Percentiles rank a stretch among this genome's conserved stretches.
Conservation (phyloP, 2,329 filamentous ascomycete genomes). For the Pyrenochaeta sp. region DNA sequence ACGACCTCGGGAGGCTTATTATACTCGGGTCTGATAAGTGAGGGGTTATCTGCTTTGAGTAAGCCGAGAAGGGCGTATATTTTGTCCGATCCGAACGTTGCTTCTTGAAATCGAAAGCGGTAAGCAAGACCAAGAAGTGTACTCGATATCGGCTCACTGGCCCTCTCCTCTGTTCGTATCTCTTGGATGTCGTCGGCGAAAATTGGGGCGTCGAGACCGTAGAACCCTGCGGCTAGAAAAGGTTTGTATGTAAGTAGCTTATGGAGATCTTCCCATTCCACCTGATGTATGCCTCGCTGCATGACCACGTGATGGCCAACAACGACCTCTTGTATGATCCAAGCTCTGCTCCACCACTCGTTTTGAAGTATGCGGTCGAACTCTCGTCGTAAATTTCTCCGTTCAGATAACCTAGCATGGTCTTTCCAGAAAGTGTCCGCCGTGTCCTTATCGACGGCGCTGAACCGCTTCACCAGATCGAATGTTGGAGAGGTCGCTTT, state of each 20-base stretch:
- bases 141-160: background rate
- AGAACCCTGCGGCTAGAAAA: background rate
- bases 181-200: slow-evolving; percentile 3
- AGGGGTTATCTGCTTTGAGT: slow-evolving; percentile 1
- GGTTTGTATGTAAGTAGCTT: background rate
- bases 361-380: slow-evolving; percentile 5
- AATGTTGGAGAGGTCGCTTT: background rate
- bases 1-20: slow-evolving; percentile 4
- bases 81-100: slow-evolving; percentile 13
- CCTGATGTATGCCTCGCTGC: slow-evolving; percentile 7
- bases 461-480: background rate
- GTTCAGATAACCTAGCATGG: background rate
- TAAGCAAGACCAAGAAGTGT: slow-evolving; percentile 1
- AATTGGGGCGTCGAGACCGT: background rate
- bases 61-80: slow-evolving; percentile 16
- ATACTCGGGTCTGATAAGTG: slow-evolving; percentile 10
- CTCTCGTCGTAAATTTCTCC: background rate
- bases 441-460: background rate
- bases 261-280: slow-evolving; percentile 3
- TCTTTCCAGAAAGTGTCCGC: background rate
- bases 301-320: slow-evolving; percentile 6
- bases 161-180: background rate
- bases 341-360: slow-evolving; percentile 15
- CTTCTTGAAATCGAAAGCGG: slow-evolving; percentile 10
- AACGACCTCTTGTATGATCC: slow-evolving; percentile 16